Base-by-base conservation (phyloP, 2,329 filamentous ascomycete species). In the Zymoseptoria pseudotritici region DNA sequence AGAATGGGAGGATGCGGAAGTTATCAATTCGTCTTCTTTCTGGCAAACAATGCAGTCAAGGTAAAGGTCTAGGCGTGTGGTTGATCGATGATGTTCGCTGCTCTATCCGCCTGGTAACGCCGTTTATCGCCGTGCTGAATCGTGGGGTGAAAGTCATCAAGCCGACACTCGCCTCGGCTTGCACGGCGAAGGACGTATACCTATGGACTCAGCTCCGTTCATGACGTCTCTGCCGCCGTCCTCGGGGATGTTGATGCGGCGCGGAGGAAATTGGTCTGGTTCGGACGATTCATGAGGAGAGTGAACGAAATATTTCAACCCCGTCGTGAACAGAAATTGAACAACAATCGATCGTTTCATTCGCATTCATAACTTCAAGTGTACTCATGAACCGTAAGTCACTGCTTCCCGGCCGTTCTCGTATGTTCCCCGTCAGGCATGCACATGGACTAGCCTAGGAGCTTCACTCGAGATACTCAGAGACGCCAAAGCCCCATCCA, bases 401-500 rank as follows among this genome's bases (percentile, higher is more conserved):
- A 52, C 55, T 22, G 55, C 55, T 19, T 53, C 49, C 49, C 13
- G 22, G 42, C 19, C 51, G 26, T 13, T 49, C 26, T 20, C 53
- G 22, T 24, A 26, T 51, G 46, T 17, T 4, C 50, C 56, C 19
- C 26, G 26, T 55, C 62, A 62, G 31, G 63, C 61, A 52, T 55
- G 57, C n/a, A 63, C 58, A 46, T 58, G 56, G 17, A 66, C 58
- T 3, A 53, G 29, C 50, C 61, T 54, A 36, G 64, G 51, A 20
- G 59, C 61, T 51, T 63, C 61, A 4, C 53, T 59, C 13, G 59
- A 58, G 19, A 66, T 55, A 17, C 59, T 58, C 61, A 66, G 53
- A 13, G 26, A 58, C 9, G 61, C 60, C 58, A 65, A 58, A 3
- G 60, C 63, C 29, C 52, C 59, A 46, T 64, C 61, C 20, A 65